Conservation (phyloP, 441 rosid species). For the Euphorbia celastroides region DNA sequence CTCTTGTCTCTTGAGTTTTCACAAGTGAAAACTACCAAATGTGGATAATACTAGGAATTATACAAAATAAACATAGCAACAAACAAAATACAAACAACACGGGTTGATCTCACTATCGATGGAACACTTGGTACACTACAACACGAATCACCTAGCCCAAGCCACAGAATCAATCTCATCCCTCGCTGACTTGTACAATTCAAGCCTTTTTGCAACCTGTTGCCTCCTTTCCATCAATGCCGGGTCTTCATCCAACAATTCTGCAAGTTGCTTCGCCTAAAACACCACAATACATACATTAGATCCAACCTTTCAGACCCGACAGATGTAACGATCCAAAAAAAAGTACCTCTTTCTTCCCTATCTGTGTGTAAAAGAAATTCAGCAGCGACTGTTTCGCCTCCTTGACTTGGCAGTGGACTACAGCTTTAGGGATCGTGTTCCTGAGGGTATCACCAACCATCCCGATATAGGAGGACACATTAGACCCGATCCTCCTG, state of each 20-base stretch:
- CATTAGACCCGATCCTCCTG: slow-evolving; percentile 90
- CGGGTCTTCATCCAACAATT: slow-evolving; percentile 93
- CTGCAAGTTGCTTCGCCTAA: slow-evolving; percentile 69
- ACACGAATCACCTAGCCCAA: slow-evolving; percentile 42
- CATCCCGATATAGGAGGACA: slow-evolving; percentile 80
- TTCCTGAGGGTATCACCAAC: slow-evolving; percentile 83
- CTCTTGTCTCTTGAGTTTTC: background rate
- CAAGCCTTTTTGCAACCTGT: slow-evolving; percentile 76
- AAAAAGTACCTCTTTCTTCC: slow-evolving; percentile 77
- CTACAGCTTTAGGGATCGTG: slow-evolving; percentile 97
- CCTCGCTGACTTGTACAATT: slow-evolving; percentile 93
- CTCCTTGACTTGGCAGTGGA: slow-evolving; percentile 90
- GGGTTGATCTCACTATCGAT: background rate
- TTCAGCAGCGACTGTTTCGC: slow-evolving; percentile 89
- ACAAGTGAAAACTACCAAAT: background rate
- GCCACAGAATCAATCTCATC: slow-evolving; percentile 94
- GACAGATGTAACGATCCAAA: background rate
- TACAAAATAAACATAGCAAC: background rate
- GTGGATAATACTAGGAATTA: background rate
- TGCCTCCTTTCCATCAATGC: slow-evolving; percentile 84
- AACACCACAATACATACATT: slow-evolving; percentile 4
- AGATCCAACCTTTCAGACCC: too few relatives aligned
- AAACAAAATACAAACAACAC: background rate
- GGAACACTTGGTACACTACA: background rate
- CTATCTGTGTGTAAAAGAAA: slow-evolving; percentile 80